phyloP scores from a whole-genome alignment of 116 monocot species.

The Cymodocea nodosa region DNA sequence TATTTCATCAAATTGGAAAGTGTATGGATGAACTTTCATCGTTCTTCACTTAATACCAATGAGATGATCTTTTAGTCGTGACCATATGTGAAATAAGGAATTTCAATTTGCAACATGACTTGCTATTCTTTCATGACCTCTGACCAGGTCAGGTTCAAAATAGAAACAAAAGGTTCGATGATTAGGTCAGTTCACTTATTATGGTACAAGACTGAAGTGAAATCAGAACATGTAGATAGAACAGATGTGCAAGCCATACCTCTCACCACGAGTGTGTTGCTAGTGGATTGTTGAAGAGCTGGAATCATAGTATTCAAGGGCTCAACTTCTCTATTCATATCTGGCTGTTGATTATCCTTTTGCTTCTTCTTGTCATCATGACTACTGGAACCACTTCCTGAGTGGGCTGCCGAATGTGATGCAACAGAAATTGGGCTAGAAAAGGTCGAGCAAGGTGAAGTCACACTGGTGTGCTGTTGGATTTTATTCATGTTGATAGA shows the following conservation, averaged over 20 bases:
- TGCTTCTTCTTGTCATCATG: conserved; percentile 12
- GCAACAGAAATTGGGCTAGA: conserved; percentile 26
- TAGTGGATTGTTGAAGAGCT: conserved; percentile 10
- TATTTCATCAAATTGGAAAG: not conserved
- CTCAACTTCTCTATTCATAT: conserved; percentile 13
- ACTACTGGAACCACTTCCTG: conserved; percentile 27
- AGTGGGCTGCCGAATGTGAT: conserved; percentile 21
- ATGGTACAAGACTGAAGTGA: not conserved
- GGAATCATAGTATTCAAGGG: conserved; percentile 12
- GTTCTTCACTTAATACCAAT: not conserved
- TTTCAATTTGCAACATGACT: not conserved
- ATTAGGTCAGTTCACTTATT: too few relatives aligned
- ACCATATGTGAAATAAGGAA: not conserved
- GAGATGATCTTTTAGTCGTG: not conserved
- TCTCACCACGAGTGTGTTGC: conserved; percentile 24
- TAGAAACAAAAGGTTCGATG: not conserved
- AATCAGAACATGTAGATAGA: not conserved
- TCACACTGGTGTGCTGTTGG: not conserved
- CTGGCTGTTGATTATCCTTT: not conserved
- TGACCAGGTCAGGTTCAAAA: not conserved
- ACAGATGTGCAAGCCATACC: conserved; percentile 20
- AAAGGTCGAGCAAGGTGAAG: conserved; percentile 13
- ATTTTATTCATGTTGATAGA: conserved; percentile 6
- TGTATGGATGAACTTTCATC: not conserved
- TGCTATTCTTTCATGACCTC: not conserved